These are phyloP conservation scores for Strobilomyces confusus DNA, from an alignment of 768 basidiomycete genomes.

Conservation along the genomic window DNA sequence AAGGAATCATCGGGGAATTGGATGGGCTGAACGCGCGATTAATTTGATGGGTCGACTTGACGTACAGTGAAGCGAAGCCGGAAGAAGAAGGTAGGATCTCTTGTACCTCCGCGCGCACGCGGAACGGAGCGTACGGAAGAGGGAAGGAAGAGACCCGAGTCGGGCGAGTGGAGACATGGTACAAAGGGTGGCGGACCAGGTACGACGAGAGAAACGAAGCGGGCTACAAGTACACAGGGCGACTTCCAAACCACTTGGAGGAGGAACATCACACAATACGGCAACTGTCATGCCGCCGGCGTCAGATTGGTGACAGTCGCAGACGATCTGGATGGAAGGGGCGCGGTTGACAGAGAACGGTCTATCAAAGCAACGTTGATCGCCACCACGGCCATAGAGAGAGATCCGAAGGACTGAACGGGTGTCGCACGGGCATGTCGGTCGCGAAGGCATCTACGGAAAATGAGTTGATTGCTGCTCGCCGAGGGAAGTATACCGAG, in stretches of 20 bases:
- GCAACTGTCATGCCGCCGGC: conserved; percentile 5
- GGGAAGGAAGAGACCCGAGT: conserved; percentile 17
- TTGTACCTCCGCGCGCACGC: conserved; percentile 22
- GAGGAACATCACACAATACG: conserved; percentile 9
- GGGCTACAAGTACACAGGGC: conserved; percentile 1
- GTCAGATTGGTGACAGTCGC: conserved; percentile 3
- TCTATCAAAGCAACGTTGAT: conserved; percentile 7
- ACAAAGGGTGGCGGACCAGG: conserved; percentile 7
- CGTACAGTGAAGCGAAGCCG: conserved; percentile 34
- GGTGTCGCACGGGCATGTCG: neutral
- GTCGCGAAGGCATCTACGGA: neutral
- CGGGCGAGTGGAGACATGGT: conserved; percentile 7
- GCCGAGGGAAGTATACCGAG: conserved; percentile 9
- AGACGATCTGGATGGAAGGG: conserved; percentile 11
- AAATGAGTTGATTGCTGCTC: conserved; percentile 12
- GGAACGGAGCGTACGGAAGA: conserved; percentile 17
- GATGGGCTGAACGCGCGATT: conserved; percentile 29
- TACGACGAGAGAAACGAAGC: conserved; percentile 6
- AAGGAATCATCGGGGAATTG: conserved; percentile 32
- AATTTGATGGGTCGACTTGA: conserved; percentile 31
- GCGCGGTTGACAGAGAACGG: conserved; percentile 15
- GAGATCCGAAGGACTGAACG: neutral
- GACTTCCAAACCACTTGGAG: conserved; percentile 2
- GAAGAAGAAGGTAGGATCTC: conserved; percentile 23
- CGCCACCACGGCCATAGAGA: neutral